These are phyloP conservation scores for Metarhizium humberi DNA, from an alignment of 2,329 filamentous ascomycete genomes.

Conservation along the genomic window DNA sequence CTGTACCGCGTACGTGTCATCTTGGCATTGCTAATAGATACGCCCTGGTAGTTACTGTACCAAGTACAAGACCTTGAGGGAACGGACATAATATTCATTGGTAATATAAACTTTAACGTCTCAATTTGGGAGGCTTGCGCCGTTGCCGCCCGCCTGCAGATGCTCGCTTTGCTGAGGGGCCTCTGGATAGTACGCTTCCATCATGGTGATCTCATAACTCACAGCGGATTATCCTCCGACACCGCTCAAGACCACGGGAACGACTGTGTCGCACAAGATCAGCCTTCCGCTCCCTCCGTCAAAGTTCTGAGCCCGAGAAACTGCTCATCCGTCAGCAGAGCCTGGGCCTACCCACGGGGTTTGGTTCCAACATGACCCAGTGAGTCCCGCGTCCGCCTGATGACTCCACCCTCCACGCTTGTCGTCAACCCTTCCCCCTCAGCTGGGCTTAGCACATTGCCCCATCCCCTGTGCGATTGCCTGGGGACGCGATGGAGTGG, in stretches of 20 bases:
- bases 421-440: slow-evolving; percentile 1
- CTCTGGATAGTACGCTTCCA: neutral
- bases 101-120: no score
- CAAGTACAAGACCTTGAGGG: no score
- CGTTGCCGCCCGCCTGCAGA: slow-evolving; percentile 4
- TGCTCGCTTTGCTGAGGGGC: neutral
- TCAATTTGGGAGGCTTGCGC: slow-evolving; percentile 1
- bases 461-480: neutral
- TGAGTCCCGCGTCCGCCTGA: neutral
- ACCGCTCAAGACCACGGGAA: neutral
- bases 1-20: neutral
- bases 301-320: neutral
- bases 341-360: neutral
- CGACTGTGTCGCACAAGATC: neutral
- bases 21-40: neutral
- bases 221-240: neutral
- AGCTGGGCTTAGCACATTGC: slow-evolving; percentile 4
- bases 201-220: neutral
- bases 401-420: neutral
- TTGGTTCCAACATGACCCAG: neutral
- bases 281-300: neutral
- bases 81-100: no score
- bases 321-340: neutral
- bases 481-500: neutral
- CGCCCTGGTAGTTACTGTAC: no score